Evolutionary conservation across 164 flowering plant genomes (phyloP).

Genomic region (Stephania cephalantha): DNA sequence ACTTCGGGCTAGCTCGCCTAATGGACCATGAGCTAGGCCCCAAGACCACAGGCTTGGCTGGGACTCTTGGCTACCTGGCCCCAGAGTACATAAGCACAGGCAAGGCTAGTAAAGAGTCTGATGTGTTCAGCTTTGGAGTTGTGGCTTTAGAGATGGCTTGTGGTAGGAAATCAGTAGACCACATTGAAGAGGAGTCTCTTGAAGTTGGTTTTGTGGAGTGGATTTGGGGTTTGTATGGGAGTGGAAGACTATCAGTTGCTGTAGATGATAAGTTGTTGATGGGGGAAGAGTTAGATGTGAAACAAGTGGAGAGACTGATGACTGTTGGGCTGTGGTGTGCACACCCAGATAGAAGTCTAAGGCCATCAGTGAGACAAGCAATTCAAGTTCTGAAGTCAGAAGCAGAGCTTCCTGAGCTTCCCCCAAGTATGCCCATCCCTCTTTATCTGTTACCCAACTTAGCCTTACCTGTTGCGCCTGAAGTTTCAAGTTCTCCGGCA

Average conservation of each 20-base stretch:
- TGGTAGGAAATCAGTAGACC: conserved; percentile 31
- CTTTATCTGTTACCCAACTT: neutral
- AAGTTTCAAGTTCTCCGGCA: neutral
- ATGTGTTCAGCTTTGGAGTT: conserved; percentile 50
- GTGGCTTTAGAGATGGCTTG: conserved; percentile 47
- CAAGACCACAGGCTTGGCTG: conserved; percentile 12
- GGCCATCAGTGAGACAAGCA: conserved; percentile 33
- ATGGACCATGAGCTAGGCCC: conserved; percentile 24
- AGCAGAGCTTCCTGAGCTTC: conserved; percentile 18
- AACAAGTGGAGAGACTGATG: conserved; percentile 28
- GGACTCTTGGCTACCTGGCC: conserved; percentile 44
- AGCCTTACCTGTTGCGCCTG: neutral
- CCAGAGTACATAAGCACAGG: conserved; percentile 35
- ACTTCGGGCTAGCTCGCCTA: conserved; percentile 16
- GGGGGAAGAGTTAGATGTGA: conserved; percentile 12
- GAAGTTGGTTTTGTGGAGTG: conserved; percentile 26
- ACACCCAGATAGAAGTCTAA: conserved; percentile 25
- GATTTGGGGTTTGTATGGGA: conserved; percentile 40
- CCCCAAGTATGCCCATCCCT: conserved; percentile 18
- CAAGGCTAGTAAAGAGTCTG: conserved; percentile 47
- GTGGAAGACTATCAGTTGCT: conserved; percentile 21
- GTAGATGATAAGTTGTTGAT: conserved; percentile 15
- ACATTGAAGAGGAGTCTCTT: conserved; percentile 9
- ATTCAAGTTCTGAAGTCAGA: conserved; percentile 11
- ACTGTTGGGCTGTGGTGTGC: conserved; percentile 43